Evolutionary conservation across 2,329 filamentous ascomycete genomes (phyloP), one percentile per base, ranked within the genome.

Genomic region (Epichloe baconii): DNA sequence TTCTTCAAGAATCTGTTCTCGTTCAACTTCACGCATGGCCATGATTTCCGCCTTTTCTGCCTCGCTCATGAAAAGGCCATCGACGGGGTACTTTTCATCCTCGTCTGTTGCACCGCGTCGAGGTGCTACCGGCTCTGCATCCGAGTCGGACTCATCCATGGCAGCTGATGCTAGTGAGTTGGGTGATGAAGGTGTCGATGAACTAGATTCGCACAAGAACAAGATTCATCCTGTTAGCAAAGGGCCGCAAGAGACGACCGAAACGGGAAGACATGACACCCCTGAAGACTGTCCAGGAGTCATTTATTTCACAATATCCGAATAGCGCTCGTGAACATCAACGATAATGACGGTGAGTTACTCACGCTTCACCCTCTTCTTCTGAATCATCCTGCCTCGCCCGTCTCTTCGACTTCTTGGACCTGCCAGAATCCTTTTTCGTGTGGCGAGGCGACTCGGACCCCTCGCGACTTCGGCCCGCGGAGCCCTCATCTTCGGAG

Each of bases 1-100:
- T 58, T 95, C 87, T 19, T 89, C 91, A 6, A 98, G 78, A 44
- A 95, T 83, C 64, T 88, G 82, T 67, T 98, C 93, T 55, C 91
- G 85, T 63, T 95, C 83, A 48, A 97, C 83, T 70, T 97, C 90
- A 34, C 89, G 84, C 78, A 96, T 82, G 52, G 76, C 79, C 77
- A 93, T 83, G 55, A 98, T 93, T 48, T 85, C 75, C 7, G 77
- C 77, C 66, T 87, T 90, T 63, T 93, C 87, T 40, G 80, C 76
- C 44, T 81, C 75, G 57, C 80, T 86, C 59, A 80, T 78, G 66
- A 88, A 93, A 61, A 93, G 83, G 59, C 91, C 90, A 57, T 98
- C 93, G 55, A 95, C 78, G 0, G 91, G 89, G 63, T 94, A 93
- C 51, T 85, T 73, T 62, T 83, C 78, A 50, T 79, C 76, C 52